Base-by-base conservation (phyloP, 2,329 filamentous ascomycete species). In the Pseudocercospora ulei region DNA sequence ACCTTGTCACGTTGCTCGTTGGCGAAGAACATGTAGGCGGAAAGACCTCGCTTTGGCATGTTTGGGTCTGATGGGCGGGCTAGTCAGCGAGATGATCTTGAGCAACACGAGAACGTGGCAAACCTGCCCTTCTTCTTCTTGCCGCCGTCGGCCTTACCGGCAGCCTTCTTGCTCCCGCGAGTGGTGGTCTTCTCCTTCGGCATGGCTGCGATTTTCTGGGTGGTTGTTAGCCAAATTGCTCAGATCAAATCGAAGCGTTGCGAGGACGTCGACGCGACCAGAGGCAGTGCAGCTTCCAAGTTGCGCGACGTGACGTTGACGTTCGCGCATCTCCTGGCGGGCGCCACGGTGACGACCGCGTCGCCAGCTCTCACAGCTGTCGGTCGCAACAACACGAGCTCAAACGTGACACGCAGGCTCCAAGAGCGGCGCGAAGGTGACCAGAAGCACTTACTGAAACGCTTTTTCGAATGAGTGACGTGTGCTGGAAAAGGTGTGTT, bases 11-110 rank as follows among this genome's bases (percentile, higher is more conserved):
- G 87, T 71, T 95, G 85, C 70, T 96, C 90, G 62, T 96, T 96
- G 77, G 90, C 90, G 65, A 96, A 98, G 81, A 96, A 96, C 90
- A 98, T 98, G 78, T 98, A 98, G 50, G 90, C 90, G 38, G 90
- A 96, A 35, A 98, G 84, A 72, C 88, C 90, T 68, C 90, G 86
- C 86, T 96, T 98, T 65, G 90, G 90, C 46, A 87, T 88, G 69
- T 95, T 95, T 67, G 86, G 86, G 68, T 95, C 87, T 93, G 57
- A 23, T 23, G 3, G 9, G 14, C 13, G 17, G 31, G 24, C 9
- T 12, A 34, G 50, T 55, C 33, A 52, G 50, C 19, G 33, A 26
- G 4, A 29, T 12, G 39, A 33, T 22, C 11, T n/a, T 22, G 30
- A 28, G 33, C 17, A 35, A 35, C 26, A 33, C 19, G 35, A 34